A percentile compares a stretch with the other conserved stretches of the same genome.
Conservation (phyloP, 1,139 yeast species). For the Blastobotrys elegans region DNA sequence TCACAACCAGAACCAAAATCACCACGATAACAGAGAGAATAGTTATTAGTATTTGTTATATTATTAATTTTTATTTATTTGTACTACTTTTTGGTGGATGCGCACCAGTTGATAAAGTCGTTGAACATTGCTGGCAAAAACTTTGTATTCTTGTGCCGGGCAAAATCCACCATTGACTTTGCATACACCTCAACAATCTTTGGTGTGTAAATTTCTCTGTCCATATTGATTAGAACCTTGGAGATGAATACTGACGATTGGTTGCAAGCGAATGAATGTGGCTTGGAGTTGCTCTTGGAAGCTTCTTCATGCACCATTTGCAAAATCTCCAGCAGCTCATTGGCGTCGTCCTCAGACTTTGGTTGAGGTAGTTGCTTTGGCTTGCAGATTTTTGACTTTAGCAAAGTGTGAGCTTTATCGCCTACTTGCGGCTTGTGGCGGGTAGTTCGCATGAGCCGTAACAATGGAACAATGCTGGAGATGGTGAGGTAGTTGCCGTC, state of each 20-base stretch:
- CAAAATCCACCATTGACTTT: conserved; percentile 57
- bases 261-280: conserved; percentile 52
- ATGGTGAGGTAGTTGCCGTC: conserved; percentile 42
- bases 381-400: conserved; percentile 63
- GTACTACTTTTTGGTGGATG: conserved; percentile 25
- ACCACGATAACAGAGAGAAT: not conserved
- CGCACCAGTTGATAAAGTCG: conserved; percentile 81
- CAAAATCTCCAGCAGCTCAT: conserved; percentile 15
- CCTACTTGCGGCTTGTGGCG: conserved; percentile 62
- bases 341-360: conserved; percentile 19
- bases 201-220: conserved; percentile 20
- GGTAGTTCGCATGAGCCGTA: conserved; percentile 59
- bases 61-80: conserved; percentile 4
- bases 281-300: conserved; percentile 43
- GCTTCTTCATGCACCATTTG: conserved; percentile 35
- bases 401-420: conserved; percentile 65
- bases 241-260: conserved; percentile 59
- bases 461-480: conserved; percentile 52
- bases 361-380: conserved; percentile 31
- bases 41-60: too few relatives aligned
- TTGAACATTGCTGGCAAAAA: conserved; percentile 59
- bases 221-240: conserved; percentile 35
- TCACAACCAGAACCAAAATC: not conserved
- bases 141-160: conserved; percentile 42
- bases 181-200: conserved; percentile 53